Percentiles rank a stretch among this genome's conserved stretches.
phyloP scores from a whole-genome alignment of 2,329 filamentous ascomycete genomes.

The Xylariomycetidae sp. region DNA sequence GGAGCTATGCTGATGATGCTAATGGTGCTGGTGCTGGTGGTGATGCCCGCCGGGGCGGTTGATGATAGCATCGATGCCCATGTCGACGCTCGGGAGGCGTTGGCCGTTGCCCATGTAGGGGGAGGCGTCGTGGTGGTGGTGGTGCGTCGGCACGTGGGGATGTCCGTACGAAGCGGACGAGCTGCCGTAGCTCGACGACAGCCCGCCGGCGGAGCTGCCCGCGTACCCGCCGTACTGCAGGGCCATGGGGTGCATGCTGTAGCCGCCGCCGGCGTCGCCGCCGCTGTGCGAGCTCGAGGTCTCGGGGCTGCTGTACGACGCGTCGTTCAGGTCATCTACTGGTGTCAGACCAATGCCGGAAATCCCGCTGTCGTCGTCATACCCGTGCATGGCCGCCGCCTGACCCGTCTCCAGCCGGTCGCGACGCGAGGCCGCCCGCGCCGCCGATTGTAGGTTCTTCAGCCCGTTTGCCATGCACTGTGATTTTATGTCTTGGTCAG shows the following conservation, averaged over 20 bases:
- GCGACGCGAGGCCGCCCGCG: conserved; percentile 59
- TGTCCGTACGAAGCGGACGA: conserved; percentile 46
- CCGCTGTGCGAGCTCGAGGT: conserved; percentile 36
- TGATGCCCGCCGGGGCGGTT: conserved; percentile 35
- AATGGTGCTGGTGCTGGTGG: conserved; percentile 12
- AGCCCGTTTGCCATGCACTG: conserved; percentile 80
- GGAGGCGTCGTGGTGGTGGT: conserved; percentile 34
- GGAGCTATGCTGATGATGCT: too few relatives aligned
- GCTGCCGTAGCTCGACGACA: conserved; percentile 41
- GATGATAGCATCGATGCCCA: conserved; percentile 56
- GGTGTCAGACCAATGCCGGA: conserved; percentile 54
- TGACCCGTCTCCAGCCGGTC: conserved; percentile 51
- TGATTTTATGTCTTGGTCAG: too few relatives aligned
- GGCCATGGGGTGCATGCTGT: conserved; percentile 18
- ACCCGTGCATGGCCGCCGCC: conserved; percentile 34
- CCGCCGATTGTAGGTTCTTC: conserved; percentile 69
- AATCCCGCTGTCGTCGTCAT: conserved; percentile 68
- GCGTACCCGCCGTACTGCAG: conserved; percentile 1
- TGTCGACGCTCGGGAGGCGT: conserved; percentile 50
- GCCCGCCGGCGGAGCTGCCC: conserved; percentile 11
- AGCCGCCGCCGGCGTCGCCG: conserved; percentile 22
- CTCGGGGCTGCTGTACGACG: conserved; percentile 50
- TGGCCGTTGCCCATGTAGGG: conserved; percentile 42
- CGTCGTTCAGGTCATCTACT: conserved; percentile 53
- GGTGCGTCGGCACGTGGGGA: conserved; percentile 22